Percentiles rank a stretch among this genome's conserved stretches.
phyloP scores from a whole-genome alignment of 441 rosid genomes.

The Rhodomyrtus psidioides region DNA sequence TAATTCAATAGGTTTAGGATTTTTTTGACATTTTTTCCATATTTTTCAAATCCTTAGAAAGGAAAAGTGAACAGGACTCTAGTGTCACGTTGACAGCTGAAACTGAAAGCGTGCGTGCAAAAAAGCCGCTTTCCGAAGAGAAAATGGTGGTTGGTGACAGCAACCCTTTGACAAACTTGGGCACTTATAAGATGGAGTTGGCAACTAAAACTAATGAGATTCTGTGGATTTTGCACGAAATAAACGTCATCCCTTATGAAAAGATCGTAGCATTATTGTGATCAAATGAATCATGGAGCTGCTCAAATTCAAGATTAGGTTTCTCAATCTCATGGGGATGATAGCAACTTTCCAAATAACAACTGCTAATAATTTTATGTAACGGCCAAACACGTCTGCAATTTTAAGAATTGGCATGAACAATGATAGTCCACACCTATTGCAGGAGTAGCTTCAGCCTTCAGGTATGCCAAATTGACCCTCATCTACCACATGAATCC shows the following conservation, averaged over 20 bases:
- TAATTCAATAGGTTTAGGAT: too few species aligned
- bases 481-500: not conserved
- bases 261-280: not conserved
- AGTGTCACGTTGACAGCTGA: constrained; percentile 3
- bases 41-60: not conserved
- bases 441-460: not conserved
- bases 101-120: constrained; percentile 1
- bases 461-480: constrained; percentile 2
- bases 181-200: not conserved
- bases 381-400: not conserved
- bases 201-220: constrained; percentile 8
- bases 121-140: constrained; percentile 3
- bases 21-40: too few species aligned
- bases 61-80: not conserved
- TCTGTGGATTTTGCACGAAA: constrained; percentile 13
- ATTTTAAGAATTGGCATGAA: not conserved
- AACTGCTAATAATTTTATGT: not conserved
- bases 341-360: not conserved
- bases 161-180: constrained; percentile 24
- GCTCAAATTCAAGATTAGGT: not conserved
- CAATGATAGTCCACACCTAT: constrained; percentile 4
- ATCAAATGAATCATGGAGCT: not conserved
- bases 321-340: not conserved
- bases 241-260: not conserved
- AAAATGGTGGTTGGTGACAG: constrained; percentile 15